These are phyloP conservation scores for Paecilomyces dactylethromorphus DNA, from an alignment of 2,329 filamentous ascomycete genomes.

Conservation along the genomic window DNA sequence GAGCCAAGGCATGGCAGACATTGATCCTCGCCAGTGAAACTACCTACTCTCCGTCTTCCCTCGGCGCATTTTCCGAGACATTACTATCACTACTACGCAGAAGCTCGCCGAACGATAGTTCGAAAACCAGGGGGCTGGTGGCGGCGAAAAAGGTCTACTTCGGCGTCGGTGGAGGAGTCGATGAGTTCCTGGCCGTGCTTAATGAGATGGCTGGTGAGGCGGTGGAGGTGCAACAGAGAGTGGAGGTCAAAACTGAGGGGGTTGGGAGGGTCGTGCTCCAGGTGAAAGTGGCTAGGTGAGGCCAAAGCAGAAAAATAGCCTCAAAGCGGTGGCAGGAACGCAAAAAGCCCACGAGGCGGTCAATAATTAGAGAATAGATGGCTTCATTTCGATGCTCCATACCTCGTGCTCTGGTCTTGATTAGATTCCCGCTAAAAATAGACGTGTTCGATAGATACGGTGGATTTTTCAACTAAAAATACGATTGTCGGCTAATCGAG, in stretches of 20 bases:
- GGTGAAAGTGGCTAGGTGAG: constrained; percentile 13
- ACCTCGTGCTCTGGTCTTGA: background rate
- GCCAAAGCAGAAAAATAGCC: background rate
- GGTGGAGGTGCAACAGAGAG: constrained; percentile 23
- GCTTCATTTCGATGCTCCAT: background rate
- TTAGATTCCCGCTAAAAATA: background rate
- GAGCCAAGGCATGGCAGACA: constrained; percentile 24
- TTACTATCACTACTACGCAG: constrained; percentile 44
- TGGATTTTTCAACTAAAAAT: background rate
- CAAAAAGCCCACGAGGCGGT: background rate
- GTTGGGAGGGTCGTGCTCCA: constrained; percentile 40
- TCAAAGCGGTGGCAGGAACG: background rate
- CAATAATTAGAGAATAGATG: background rate
- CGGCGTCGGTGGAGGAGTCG: constrained; percentile 59
- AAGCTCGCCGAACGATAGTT: constrained; percentile 8
- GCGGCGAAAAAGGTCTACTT: constrained; percentile 62
- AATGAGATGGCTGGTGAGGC: constrained; percentile 16
- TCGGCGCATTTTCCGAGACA: constrained; percentile 50
- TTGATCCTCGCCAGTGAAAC: constrained; percentile 58
- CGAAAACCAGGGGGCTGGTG: constrained; percentile 44
- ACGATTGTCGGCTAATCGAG: background rate
- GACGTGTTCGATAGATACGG: background rate
- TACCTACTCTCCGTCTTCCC: constrained; percentile 53
- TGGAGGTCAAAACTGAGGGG: constrained; percentile 35
- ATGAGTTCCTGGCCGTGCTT: constrained; percentile 45